These are phyloP conservation scores for Trichoderma aggressivum DNA, from an alignment of 2,329 filamentous ascomycete genomes.

Conservation along the genomic window DNA sequence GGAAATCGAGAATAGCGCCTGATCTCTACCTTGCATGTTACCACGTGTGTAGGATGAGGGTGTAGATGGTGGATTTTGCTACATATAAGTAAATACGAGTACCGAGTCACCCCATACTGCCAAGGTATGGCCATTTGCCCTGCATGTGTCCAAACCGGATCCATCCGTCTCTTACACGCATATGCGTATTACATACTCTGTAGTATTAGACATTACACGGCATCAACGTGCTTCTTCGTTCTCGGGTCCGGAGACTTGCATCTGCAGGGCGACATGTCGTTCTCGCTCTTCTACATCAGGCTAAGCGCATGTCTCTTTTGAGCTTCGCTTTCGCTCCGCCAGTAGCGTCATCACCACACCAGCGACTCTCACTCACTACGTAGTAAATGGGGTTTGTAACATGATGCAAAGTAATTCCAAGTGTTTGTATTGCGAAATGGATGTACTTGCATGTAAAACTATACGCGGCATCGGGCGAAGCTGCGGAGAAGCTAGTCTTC, in stretches of 20 bases:
- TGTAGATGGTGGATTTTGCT: not conserved
- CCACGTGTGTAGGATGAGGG: not conserved
- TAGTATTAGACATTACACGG: too few species aligned
- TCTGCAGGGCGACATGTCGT: not conserved
- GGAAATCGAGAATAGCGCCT: not conserved
- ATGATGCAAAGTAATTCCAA: not conserved
- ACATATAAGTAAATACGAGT: not conserved
- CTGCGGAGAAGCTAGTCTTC: not conserved
- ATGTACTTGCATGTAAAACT: not conserved
- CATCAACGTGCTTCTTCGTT: conserved; percentile 5
- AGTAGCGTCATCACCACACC: not conserved
- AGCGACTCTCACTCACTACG: not conserved
- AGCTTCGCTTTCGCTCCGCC: conserved; percentile 10
- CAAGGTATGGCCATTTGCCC: not conserved
- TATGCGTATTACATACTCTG: not conserved
- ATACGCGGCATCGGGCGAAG: not conserved
- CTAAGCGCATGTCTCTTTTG: not conserved
- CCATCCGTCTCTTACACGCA: not conserved
- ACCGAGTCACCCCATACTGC: not conserved
- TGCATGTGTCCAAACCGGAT: not conserved
- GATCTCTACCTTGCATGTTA: not conserved
- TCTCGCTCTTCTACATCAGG: conserved; percentile 13
- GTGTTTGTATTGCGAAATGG: not conserved
- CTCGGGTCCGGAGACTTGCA: not conserved
- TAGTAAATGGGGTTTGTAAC: not conserved